Evolutionary conservation across 192 early-diverging fungal genomes (phyloP), one percentile per base, ranked within the genome.

Genomic region (Phlyctochytrium bullatum): DNA sequence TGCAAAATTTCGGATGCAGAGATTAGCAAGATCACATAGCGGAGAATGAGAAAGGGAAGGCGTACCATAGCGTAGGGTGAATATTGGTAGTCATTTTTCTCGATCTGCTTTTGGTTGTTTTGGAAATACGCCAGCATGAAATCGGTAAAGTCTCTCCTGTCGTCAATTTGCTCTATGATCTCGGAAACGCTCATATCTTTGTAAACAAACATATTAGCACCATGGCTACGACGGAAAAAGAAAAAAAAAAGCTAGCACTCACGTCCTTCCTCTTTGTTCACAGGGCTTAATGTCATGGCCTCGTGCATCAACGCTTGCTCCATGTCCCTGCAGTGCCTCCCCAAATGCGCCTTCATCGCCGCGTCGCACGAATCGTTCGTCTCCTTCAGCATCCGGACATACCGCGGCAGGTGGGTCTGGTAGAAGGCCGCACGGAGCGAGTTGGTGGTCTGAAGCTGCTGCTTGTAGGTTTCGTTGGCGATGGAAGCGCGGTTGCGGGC

Each of bases 321-420:
- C 68, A 88, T 89, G 2, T 86, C 83, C 20, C 71, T 36, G 0
- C 72, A 69, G 52, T 79, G 72, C 28, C 31, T 57, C 29, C 40
- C 29, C 17, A 79, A 63, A 50, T 75, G 70, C 67, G 89, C 88
- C 68, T 91, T 89, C 3, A 97, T 72, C 3, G 89, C 88, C 52
- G 88, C 73, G 70, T 93, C 91, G 58, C 91, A 90, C 64, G 94
- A 91, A 66, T 95, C 93, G 40, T 88, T 89, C 1, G 90, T 87
- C 2, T 89, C 89, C 80, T 95, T 92, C 6, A 93, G 80, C 36
- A 67, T 35, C 74, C 88, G 87, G 35, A 97, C 76, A 36, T 93
- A 90, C 36, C 88, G 85, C 20, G 91, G 97, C 36, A 97, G 76
- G 67, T 93, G 92, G 6, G 75, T 80, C 17, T 90, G 74, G 71